Conservation (phyloP, 1,139 yeast genomes). For the Zygoascus sp. region DNA sequence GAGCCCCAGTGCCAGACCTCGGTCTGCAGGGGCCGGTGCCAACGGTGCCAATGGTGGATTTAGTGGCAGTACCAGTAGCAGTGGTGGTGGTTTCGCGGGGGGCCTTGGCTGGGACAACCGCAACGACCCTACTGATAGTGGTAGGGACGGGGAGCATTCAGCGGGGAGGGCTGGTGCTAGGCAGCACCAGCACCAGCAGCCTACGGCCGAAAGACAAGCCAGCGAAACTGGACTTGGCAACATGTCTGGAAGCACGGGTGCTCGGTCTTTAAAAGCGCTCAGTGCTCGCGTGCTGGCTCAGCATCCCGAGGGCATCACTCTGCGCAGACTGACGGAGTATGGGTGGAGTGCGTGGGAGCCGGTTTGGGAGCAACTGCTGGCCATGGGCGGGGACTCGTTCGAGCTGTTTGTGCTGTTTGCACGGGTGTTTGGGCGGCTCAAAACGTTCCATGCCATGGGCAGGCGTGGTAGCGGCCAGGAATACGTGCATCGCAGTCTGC, state of each 20-base stretch:
- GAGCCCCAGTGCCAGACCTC: not conserved
- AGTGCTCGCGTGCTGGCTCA: conserved; percentile 15
- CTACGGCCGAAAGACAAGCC: too few relatives aligned
- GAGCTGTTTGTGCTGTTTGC: conserved; percentile 24
- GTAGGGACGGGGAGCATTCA: too few relatives aligned
- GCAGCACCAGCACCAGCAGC: too few relatives aligned
- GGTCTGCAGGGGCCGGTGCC: not conserved
- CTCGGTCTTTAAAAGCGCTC: not conserved
- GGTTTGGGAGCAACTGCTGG: conserved; percentile 26
- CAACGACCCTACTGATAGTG: too few relatives aligned
- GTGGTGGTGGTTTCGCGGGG: too few relatives aligned
- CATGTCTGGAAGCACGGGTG: too few relatives aligned
- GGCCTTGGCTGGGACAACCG: too few relatives aligned
- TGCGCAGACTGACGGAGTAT: conserved; percentile 14
- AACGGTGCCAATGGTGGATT: not conserved
- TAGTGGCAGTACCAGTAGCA: too few relatives aligned
- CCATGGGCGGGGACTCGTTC: conserved; percentile 27
- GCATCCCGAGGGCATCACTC: conserved; percentile 14
- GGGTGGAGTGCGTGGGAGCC: conserved; percentile 25
- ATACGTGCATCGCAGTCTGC: not conserved
- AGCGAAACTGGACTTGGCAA: too few relatives aligned
- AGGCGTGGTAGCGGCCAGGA: not conserved
- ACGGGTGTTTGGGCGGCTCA: conserved; percentile 19
- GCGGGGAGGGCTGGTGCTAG: too few relatives aligned
- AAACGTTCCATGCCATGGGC: conserved; percentile 9